Evolutionary conservation across 192 early-diverging fungal genomes (phyloP).

Genomic region (Coemansia sp.): DNA sequence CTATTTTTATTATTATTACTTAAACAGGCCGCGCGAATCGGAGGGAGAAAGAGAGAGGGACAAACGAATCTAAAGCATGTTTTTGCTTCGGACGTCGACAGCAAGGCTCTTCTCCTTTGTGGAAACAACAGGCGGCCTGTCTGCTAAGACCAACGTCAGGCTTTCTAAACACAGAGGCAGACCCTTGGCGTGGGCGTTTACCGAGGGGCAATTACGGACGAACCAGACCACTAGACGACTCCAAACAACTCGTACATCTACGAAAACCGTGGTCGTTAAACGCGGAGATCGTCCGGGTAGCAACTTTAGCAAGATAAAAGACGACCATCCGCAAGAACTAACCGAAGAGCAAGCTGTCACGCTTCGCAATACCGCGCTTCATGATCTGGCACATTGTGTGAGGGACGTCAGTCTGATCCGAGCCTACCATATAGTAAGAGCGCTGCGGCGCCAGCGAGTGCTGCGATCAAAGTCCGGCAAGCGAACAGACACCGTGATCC

Average conservation of each 20-base stretch:
- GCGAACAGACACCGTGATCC: conserved; percentile 15
- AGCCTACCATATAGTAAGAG: conserved; percentile 13
- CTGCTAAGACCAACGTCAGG: background rate
- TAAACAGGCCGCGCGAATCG: background rate
- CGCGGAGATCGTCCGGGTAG: background rate
- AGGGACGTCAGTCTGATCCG: conserved; percentile 1
- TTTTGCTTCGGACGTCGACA: background rate
- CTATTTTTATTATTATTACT: no score
- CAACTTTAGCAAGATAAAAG: background rate
- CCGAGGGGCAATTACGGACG: background rate
- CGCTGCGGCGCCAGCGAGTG: conserved; percentile 6
- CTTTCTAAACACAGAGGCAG: no score
- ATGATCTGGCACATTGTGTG: background rate
- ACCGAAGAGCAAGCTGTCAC: background rate
- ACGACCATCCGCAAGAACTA: background rate
- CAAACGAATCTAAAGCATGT: background rate
- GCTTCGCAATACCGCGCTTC: conserved; percentile 10
- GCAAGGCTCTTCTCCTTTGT: background rate
- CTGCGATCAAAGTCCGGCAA: conserved; percentile 8
- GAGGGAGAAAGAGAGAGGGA: background rate
- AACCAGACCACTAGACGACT: background rate
- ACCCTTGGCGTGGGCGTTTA: background rate
- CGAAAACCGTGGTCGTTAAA: background rate
- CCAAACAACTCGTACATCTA: background rate
- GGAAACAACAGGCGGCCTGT: background rate